Conservation (phyloP, 306 rosid genomes). For the Ochetophila trinervis region DNA sequence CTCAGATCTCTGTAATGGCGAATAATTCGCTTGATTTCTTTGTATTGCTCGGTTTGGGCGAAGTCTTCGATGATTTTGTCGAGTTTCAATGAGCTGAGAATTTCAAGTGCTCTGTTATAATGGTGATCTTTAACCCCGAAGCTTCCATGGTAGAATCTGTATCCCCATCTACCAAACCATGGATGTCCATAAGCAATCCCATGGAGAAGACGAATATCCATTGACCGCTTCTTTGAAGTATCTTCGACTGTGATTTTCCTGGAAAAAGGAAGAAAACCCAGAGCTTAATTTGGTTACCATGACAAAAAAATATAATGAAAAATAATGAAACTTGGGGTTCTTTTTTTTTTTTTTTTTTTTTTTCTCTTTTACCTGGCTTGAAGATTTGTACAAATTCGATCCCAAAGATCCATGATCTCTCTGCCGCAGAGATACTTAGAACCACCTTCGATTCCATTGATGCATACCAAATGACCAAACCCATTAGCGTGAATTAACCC, state of each 20-base stretch:
- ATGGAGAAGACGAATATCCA: conserved; percentile 84
- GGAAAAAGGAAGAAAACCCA: conserved; percentile 18
- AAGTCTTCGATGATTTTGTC: conserved; percentile 46
- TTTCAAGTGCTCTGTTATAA: conserved; percentile 52
- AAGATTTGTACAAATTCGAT: conserved; percentile 63
- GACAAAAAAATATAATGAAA: not conserved
- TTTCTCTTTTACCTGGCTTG: conserved; percentile 46
- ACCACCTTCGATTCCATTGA: conserved; percentile 84
- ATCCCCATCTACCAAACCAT: conserved; percentile 96
- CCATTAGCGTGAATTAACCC: conserved; percentile 84
- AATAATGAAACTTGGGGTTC: not conserved
- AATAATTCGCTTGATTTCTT: conserved; percentile 61
- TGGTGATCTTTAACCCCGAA: conserved; percentile 56
- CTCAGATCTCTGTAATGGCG: conserved; percentile 70
- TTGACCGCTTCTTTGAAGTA: conserved; percentile 57
- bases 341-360: too few species aligned
- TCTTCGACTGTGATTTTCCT: conserved; percentile 78
- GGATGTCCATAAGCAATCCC: conserved; percentile 87
- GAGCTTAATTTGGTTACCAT: not conserved
- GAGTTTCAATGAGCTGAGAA: conserved; percentile 55
- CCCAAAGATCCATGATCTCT: conserved; percentile 88
- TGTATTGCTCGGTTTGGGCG: conserved; percentile 23
- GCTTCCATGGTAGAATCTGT: conserved; percentile 67
- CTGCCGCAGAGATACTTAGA: conserved; percentile 70
- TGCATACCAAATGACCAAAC: conserved; percentile 70